phyloP scores from a whole-genome alignment of 306 rosid species.

The Echinosophora koreensis region DNA sequence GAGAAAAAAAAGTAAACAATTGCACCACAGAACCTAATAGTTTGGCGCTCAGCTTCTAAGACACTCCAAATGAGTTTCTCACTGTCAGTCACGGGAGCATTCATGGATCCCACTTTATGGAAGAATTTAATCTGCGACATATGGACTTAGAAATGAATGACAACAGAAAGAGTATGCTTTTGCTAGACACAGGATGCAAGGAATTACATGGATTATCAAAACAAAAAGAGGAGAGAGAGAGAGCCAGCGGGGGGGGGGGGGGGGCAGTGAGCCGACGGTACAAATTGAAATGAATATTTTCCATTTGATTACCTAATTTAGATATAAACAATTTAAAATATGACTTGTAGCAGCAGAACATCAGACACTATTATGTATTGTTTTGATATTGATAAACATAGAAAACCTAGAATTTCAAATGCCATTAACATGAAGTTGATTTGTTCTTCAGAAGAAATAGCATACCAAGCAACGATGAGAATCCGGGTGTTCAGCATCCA shows the following conservation, averaged over 20 bases:
- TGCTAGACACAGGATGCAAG: neutral
- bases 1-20: neutral
- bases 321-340: constrained; percentile 25
- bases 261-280: neutral
- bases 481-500: constrained; percentile 76
- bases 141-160: constrained; percentile 29
- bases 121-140: constrained; percentile 67
- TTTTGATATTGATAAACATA: constrained; percentile 28
- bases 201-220: neutral
- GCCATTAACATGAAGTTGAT: neutral
- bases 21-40: constrained; percentile 59
- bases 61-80: constrained; percentile 76
- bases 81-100: constrained; percentile 59
- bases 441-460: constrained; percentile 4
- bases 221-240: no score
- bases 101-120: constrained; percentile 64
- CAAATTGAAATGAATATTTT: neutral
- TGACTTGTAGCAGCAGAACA: constrained; percentile 13
- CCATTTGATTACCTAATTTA: neutral
- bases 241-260: no score
- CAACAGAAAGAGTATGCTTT: constrained; percentile 2
- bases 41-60: constrained; percentile 72
- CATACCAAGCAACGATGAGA: constrained; percentile 76
- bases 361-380: constrained; percentile 12
- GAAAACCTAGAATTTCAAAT: neutral